Evolutionary conservation across 352 stramenopile species (phyloP).

Genomic region (Pseudoperonospora humuli): DNA sequence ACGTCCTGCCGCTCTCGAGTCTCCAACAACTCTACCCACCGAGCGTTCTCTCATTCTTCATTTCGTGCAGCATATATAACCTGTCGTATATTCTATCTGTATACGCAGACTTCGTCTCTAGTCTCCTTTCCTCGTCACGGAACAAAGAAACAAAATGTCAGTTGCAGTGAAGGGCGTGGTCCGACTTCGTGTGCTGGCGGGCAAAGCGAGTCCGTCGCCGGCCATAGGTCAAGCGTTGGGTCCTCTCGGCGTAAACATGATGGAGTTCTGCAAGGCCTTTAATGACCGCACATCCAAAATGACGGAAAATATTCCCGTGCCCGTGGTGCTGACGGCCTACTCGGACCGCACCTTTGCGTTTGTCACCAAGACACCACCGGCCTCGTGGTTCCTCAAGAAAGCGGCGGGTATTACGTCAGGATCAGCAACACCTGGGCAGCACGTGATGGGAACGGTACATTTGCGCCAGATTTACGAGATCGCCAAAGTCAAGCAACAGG

Average conservation of each 20-base stretch:
- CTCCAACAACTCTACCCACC: no score
- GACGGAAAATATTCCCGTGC: slow-evolving; percentile 88
- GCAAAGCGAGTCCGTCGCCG: slow-evolving; percentile 80
- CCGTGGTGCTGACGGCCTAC: slow-evolving; percentile 90
- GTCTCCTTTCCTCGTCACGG: background rate
- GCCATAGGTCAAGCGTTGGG: slow-evolving; percentile 90
- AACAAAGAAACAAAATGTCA: slow-evolving; percentile 15
- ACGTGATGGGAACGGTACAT: slow-evolving; percentile 79
- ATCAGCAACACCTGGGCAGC: slow-evolving; percentile 62
- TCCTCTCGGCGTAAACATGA: slow-evolving; percentile 99
- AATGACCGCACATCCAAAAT: slow-evolving; percentile 93
- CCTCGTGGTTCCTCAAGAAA: slow-evolving; percentile 92
- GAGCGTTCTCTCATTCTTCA: no score
- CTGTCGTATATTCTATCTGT: background rate
- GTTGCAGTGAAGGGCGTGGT: slow-evolving; percentile 70
- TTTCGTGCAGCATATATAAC: no score
- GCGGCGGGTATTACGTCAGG: slow-evolving; percentile 82
- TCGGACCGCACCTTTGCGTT: slow-evolving; percentile 96
- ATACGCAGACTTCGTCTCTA: background rate
- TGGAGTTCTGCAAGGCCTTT: slow-evolving; percentile 99
- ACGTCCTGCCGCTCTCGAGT: no score
- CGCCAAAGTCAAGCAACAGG: slow-evolving; percentile 94
- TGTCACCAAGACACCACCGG: slow-evolving; percentile 91
- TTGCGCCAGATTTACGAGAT: slow-evolving; percentile 98
- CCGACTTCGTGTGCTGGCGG: slow-evolving; percentile 75